Conservation (phyloP, 805 yeast species). For the Monosporozyma servazzii region DNA sequence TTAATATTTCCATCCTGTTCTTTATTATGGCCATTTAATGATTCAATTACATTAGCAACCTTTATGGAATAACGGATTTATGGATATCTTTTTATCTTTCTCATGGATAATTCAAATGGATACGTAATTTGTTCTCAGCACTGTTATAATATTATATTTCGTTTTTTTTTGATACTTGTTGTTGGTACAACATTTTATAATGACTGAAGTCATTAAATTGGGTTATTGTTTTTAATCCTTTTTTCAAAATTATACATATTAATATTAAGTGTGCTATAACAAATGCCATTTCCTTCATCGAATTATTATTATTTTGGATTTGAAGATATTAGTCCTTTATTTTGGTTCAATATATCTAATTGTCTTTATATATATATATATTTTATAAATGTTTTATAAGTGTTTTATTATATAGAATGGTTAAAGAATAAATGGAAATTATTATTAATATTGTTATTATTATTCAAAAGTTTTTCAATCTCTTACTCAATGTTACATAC, state of each 20-base stretch:
- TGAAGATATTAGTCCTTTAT: background rate
- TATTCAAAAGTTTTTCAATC: background rate
- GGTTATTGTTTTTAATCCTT: constrained; percentile 1
- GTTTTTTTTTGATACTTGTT: background rate
- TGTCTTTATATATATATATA: background rate
- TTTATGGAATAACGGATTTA: background rate
- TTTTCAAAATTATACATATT: background rate
- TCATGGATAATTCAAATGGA: background rate
- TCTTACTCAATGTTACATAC: background rate
- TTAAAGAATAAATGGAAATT: background rate
- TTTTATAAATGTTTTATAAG: background rate
- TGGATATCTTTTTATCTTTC: background rate
- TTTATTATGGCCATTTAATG: background rate
- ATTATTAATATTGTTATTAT: no score
- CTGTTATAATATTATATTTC: background rate
- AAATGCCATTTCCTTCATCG: background rate
- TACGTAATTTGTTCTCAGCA: background rate
- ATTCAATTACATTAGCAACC: background rate
- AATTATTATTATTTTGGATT: background rate
- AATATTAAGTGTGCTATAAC: background rate
- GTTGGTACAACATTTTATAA: background rate
- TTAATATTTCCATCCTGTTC: background rate
- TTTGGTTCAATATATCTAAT: background rate
- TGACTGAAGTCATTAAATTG: background rate
- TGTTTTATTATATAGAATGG: background rate